phyloP scores from a whole-genome alignment of 2,329 filamentous ascomycete species.

The Xylaria sp. region DNA sequence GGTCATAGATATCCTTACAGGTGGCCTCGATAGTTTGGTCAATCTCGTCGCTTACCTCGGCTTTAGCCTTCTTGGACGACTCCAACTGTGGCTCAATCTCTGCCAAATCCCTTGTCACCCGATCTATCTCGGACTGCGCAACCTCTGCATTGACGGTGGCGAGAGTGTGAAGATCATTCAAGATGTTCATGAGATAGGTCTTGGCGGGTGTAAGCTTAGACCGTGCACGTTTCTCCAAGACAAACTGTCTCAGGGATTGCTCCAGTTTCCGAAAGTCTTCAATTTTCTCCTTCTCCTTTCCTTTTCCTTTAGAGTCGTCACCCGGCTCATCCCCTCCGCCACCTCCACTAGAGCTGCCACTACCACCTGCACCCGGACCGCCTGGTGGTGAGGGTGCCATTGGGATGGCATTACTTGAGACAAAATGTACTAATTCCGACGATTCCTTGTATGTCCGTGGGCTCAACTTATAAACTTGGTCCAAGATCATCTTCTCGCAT shows the following conservation, averaged over 20 bases:
- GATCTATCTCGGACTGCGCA: conserved; percentile 81
- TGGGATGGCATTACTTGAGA: conserved; percentile 94
- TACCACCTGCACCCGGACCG: conserved; percentile 60
- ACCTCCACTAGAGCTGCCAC: conserved; percentile 59
- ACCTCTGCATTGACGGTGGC: conserved; percentile 88
- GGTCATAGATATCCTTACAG: conserved; percentile 82
- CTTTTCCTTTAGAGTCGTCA: conserved; percentile 73
- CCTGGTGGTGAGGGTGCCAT: conserved; percentile 65
- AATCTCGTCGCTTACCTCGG: conserved; percentile 80
- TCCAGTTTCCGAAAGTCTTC: conserved; percentile 91
- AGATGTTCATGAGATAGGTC: conserved; percentile 91
- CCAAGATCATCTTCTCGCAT: conserved; percentile 90
- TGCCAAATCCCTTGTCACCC: conserved; percentile 79
- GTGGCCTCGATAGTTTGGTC: conserved; percentile 83
- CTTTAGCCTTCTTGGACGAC: conserved; percentile 78
- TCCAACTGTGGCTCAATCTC: conserved; percentile 87
- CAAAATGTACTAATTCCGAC: conserved; percentile 92
- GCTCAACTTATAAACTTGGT: conserved; percentile 86
- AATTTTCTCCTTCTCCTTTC: conserved; percentile 86
- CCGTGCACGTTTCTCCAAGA: conserved; percentile 91
- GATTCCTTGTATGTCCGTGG: conserved; percentile 93
- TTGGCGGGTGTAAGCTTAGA: conserved; percentile 96
- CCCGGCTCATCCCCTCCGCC: conserved; percentile 62
- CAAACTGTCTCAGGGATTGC: conserved; percentile 86
- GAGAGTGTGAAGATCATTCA: conserved; percentile 83